These are phyloP conservation scores for Thalassiosira allenii DNA, from an alignment of 352 stramenopile genomes.

Conservation along the genomic window DNA sequence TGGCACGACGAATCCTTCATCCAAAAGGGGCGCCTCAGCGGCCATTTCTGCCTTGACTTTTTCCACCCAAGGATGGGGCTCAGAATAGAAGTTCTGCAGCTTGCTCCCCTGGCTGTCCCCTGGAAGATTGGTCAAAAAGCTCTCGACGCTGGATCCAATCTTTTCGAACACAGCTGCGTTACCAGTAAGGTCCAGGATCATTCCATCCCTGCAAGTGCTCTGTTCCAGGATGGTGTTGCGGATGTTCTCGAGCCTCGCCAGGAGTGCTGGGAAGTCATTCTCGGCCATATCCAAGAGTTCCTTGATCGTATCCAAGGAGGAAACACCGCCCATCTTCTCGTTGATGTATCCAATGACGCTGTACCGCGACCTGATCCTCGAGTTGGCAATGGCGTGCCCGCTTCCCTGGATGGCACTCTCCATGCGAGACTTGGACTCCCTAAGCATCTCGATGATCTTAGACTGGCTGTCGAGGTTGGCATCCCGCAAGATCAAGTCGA, in stretches of 20 bases:
- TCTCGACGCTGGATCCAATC: constrained; percentile 72
- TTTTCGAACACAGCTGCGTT: constrained; percentile 80
- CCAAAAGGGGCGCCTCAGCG: constrained; percentile 63
- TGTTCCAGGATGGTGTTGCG: constrained; percentile 79
- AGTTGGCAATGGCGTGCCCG: constrained; percentile 76
- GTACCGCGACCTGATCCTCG: constrained; percentile 77
- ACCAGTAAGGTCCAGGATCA: constrained; percentile 89
- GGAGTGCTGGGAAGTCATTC: constrained; percentile 87
- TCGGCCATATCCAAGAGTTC: constrained; percentile 84
- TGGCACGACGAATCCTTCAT: constrained; percentile 88
- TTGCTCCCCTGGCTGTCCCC: constrained; percentile 73
- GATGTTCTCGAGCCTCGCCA: constrained; percentile 85
- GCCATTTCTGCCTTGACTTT: constrained; percentile 79
- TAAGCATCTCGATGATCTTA: constrained; percentile 88
- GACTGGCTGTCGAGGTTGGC: constrained; percentile 84
- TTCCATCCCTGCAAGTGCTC: constrained; percentile 75
- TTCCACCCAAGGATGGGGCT: constrained; percentile 77
- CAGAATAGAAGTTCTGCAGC: constrained; percentile 76
- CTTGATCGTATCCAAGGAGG: constrained; percentile 82
- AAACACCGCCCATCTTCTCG: constrained; percentile 87
- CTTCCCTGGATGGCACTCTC: constrained; percentile 77
- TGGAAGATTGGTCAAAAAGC: constrained; percentile 81
- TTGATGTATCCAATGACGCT: constrained; percentile 84
- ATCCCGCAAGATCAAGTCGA: constrained; percentile 86
- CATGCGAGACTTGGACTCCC: constrained; percentile 80